A percentile compares a stretch with the other conserved stretches of the same genome.
These are phyloP conservation scores for Onygenales sp. DNA, from an alignment of 2,329 filamentous ascomycete species.

Conservation along the genomic window DNA sequence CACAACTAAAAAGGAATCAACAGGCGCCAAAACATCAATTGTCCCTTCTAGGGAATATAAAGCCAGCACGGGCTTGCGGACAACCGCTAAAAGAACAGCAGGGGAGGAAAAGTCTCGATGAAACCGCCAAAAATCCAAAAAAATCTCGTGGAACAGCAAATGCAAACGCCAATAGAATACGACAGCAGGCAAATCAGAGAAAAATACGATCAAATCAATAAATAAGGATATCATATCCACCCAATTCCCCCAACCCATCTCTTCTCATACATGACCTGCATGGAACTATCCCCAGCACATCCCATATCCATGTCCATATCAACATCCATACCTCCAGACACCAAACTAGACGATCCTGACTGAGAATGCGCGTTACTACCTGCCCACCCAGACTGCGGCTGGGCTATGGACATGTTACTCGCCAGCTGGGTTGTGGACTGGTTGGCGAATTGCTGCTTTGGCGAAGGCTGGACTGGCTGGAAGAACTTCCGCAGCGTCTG, in stretches of 20 bases:
- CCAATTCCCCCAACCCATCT: conserved; percentile 20
- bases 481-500: conserved; percentile 33
- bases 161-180: not conserved
- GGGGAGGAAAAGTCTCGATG: too few species aligned
- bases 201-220: not conserved
- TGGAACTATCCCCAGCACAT: not conserved
- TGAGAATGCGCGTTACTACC: not conserved
- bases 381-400: not conserved
- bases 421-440: not conserved
- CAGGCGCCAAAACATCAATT: too few species aligned
- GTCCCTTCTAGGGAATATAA: too few species aligned
- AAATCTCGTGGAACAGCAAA: too few species aligned
- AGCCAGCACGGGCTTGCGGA: too few species aligned
- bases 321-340: not conserved
- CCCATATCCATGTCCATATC: conserved; percentile 21
- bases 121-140: too few species aligned
- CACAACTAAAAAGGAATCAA: too few species aligned
- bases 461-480: conserved; percentile 18
- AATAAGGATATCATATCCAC: conserved; percentile 20
- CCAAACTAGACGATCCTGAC: not conserved
- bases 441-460: not conserved
- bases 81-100: too few species aligned
- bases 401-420: not conserved
- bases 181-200: not conserved
- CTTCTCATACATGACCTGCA: conserved; percentile 9